Base-by-base conservation (phyloP, 2,329 filamentous ascomycete genomes). In the Cordyceps cateniannulata region DNA sequence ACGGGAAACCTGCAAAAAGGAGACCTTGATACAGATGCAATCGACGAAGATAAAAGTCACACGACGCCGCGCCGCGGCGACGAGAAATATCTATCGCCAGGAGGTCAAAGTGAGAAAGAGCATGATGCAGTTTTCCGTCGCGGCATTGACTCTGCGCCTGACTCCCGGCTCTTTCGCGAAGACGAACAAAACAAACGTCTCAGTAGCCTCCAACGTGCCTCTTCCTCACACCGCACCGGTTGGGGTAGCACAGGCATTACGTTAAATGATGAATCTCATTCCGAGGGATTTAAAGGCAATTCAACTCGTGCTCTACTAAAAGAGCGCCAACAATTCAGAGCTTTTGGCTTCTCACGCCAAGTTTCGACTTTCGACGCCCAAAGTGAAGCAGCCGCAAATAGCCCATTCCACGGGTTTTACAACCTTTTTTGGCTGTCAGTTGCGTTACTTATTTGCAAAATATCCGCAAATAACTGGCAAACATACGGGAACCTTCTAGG, bases 361-460 rank as follows among this genome's bases (percentile, higher is more conserved):
- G 89, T 91, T 67, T 89, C 87, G 6, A 81, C 86, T 0, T 92
- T 93, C 70, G 89, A 93, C 71, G 80, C 86, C 12, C 85, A 89
- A 65, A 92, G 91, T 68, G 79, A 81, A 5, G 75, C 76, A 1
- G 82, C 84, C 2, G 80, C 82, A 3, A 85, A 86, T 52, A 90
- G 85, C 47, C 86, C 86, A 0, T 93, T 92, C 67, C 85, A 89
- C 69, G 90, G 90, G 32, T 93, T 93, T 75, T 92, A 90, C 68
- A 89, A 86, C 0, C 76, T 93, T 0, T 91, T 91, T 71, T 93
- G 90, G 89, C 81, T 91, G 51, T 80, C 81, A 9, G 85, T 91
- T 63, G 80, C 82, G 7, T 70, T 92, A 48, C 81, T 88, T 66
- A 81, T 91, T 62, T 68, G 88, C 38, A 85, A 85, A 69, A 85